These are phyloP conservation scores for Artemisia argyi DNA, from an alignment of 129 eudicot genomes.

Conservation along the genomic window DNA sequence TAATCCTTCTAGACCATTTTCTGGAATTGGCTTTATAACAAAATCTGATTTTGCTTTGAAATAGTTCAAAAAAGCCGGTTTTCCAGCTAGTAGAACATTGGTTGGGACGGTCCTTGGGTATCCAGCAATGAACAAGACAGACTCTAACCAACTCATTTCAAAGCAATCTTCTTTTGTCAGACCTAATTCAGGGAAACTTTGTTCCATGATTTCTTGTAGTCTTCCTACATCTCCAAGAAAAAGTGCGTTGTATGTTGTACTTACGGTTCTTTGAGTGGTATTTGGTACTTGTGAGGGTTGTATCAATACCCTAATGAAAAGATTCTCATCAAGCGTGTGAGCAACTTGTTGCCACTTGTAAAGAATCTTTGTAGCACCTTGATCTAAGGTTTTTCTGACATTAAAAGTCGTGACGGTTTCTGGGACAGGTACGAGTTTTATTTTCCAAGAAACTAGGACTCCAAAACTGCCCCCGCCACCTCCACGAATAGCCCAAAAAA, in stretches of 20 bases:
- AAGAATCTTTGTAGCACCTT: slow-evolving; percentile 38
- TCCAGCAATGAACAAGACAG: slow-evolving; percentile 66
- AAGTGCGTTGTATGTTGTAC: slow-evolving; percentile 48
- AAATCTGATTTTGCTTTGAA: slow-evolving; percentile 81
- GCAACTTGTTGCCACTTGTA: slow-evolving; percentile 44
- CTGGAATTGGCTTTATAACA: slow-evolving; percentile 55
- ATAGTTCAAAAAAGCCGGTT: slow-evolving; percentile 50
- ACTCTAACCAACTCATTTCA: slow-evolving; percentile 82
- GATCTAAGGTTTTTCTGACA: slow-evolving; percentile 48
- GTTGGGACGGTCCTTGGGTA: slow-evolving; percentile 46
- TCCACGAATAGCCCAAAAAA: slow-evolving; percentile 80
- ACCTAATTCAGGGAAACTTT: slow-evolving; percentile 69
- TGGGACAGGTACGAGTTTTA: slow-evolving; percentile 66
- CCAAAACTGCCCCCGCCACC: slow-evolving; percentile 81
- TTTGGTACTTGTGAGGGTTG: slow-evolving; percentile 23
- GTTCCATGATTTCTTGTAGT: slow-evolving; percentile 38
- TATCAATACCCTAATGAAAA: slow-evolving; percentile 40
- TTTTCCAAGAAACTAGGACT: slow-evolving; percentile 67
- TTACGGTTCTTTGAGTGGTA: slow-evolving; percentile 39
- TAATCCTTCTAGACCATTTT: slow-evolving; percentile 58
- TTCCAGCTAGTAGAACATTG: slow-evolving; percentile 52
- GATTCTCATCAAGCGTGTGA: slow-evolving; percentile 34
- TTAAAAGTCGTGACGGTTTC: slow-evolving; percentile 58
- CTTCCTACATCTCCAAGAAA: slow-evolving; percentile 57
- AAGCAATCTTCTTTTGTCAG: slow-evolving; percentile 46